These are phyloP conservation scores for Retiboletus flavoniger DNA, from an alignment of 1,284 basidiomycete genomes.

Conservation along the genomic window DNA sequence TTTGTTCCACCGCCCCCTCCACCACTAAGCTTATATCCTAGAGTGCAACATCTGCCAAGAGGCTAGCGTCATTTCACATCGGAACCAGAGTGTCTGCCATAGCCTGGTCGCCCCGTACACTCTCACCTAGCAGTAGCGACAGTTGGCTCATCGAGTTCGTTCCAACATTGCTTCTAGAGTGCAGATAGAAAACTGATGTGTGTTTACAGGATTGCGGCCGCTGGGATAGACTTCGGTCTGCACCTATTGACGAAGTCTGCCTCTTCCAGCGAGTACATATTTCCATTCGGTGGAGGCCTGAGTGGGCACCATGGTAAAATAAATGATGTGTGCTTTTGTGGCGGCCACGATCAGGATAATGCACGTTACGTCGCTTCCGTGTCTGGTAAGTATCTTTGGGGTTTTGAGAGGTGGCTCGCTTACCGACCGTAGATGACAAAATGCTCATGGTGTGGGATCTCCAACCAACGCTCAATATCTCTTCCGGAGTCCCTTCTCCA, in stretches of 20 bases:
- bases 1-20: constrained; percentile 4
- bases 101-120: constrained; percentile 71
- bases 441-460: constrained; percentile 84
- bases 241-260: constrained; percentile 62
- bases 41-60: constrained; percentile 42
- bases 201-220: constrained; percentile 57
- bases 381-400: constrained; percentile 49
- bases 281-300: constrained; percentile 71
- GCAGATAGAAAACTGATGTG: constrained; percentile 1
- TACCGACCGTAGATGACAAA: constrained; percentile 58
- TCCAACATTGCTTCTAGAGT: neutral
- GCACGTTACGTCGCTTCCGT: constrained; percentile 75
- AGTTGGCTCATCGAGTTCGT: constrained; percentile 72
- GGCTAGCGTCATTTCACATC: constrained; percentile 69
- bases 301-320: constrained; percentile 74
- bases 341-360: constrained; percentile 62
- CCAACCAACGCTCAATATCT: constrained; percentile 49
- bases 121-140: constrained; percentile 62
- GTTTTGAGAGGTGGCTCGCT: constrained; percentile 1
- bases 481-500: constrained; percentile 36
- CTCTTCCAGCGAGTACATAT: constrained; percentile 51
- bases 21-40: constrained; percentile 24
- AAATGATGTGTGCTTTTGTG: constrained; percentile 74
- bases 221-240: constrained; percentile 65
- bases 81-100: constrained; percentile 70